Evolutionary conservation across 73 alveolate genomes (phyloP).

Genomic region (Tetrahymena elliotti): DNA sequence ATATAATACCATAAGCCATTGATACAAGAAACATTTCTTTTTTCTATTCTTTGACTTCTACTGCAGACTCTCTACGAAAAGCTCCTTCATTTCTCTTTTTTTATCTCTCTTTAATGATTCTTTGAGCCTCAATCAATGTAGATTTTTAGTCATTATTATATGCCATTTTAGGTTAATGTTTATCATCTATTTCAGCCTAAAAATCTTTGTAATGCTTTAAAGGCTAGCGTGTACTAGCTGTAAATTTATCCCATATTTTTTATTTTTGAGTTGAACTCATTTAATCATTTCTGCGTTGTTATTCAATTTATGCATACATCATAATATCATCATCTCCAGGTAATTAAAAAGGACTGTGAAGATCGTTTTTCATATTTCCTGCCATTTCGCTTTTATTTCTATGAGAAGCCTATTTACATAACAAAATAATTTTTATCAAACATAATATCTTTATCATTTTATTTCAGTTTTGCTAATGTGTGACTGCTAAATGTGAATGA

Average conservation of each 20-base stretch:
- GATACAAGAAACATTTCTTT: conserved; percentile 42
- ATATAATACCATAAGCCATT: conserved; percentile 37
- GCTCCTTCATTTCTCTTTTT: conserved; percentile 26
- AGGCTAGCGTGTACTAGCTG: not conserved
- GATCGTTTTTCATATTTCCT: not conserved
- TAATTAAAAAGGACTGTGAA: not conserved
- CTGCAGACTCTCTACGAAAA: conserved; percentile 14
- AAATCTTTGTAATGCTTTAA: not conserved
- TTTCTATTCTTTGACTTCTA: conserved; percentile 25
- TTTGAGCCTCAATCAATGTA: conserved; percentile 8
- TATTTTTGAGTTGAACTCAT: not conserved
- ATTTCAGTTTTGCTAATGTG: no score
- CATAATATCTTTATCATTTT: not conserved
- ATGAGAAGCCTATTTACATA: not conserved
- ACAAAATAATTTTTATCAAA: not conserved
- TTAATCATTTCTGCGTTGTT: not conserved
- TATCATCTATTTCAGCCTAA: not conserved
- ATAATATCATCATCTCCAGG: not conserved
- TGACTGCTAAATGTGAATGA: no score
- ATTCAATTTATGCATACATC: not conserved
- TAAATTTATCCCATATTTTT: not conserved
- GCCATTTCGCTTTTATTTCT: not conserved
- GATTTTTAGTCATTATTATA: not conserved
- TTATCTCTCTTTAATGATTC: conserved; percentile 20
- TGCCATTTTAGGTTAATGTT: not conserved